Evolutionary conservation across 2,329 filamentous ascomycete species (phyloP), one percentile per base, ranked within the genome.

Genomic region (Metarhizium sp.): DNA sequence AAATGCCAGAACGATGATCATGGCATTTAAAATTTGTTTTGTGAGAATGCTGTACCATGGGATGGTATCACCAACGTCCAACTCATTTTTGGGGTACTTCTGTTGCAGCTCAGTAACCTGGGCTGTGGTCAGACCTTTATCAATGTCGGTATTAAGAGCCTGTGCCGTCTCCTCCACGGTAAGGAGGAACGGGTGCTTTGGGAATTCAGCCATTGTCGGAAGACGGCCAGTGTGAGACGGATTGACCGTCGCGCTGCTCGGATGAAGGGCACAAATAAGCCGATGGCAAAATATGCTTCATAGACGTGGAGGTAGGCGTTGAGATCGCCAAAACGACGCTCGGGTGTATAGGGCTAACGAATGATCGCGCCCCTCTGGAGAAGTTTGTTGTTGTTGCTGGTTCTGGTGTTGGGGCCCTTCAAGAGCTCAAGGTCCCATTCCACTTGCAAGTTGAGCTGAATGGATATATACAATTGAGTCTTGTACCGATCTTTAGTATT

Each of bases 1-100:
- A 63, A 92, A 86, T 54, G 88, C 76, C 52, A 92, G 79, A 51
- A 90, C 81, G 63, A 90, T 70, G 55, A 87, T 87, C 87, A 90
- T 90, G 56, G 87, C 87, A 75, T 91, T 91, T 66, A 84, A 81
- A 25, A 90, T 69, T 67, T 91, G 87, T 62, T 86, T 85, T 56
- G 87, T 73, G 50, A 91, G 72, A 46, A 91, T 88, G 62, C 85
- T 91, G 63, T 84, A 75, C 86, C 84, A 78, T 65, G 79, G 80
- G 50, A 91, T 84, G 32, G 80, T 81, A 32, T 79, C 82, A 20
- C 78, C 84, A 20, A 88, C 81, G 48, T 89, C 82, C 20, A 91
- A 76, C 65, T 89, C 85, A 71, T 91, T 91, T 18, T 70, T 74
- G 51, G 86, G 85, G 65, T 86, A 84, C 57, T 79, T 75, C 25